A percentile compares a stretch with the other conserved stretches of the same genome.
These are phyloP conservation scores for Clitopilus hobsonii DNA, from an alignment of 768 basidiomycete species.

Conservation along the genomic window DNA sequence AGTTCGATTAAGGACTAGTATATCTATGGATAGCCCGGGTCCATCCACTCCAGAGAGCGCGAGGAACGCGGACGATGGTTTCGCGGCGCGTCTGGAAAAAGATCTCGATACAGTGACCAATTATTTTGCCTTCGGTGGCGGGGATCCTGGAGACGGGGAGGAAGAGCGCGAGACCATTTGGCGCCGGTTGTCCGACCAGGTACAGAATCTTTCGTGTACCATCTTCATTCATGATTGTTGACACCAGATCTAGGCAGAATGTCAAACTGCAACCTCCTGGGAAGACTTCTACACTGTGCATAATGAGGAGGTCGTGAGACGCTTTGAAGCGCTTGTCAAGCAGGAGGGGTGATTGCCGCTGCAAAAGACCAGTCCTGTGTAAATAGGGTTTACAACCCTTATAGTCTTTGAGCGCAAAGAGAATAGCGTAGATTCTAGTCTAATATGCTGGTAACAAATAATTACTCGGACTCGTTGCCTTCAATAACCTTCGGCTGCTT, in stretches of 20 bases:
- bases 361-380: neutral
- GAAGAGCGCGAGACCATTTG: conserved; percentile 43
- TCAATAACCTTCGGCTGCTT: conserved; percentile 53
- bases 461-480: conserved; percentile 23
- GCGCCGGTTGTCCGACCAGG: conserved; percentile 42
- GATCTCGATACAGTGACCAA: conserved; percentile 49
- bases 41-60: neutral
- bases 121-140: conserved; percentile 52
- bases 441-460: conserved; percentile 10
- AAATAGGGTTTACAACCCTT: too few species aligned
- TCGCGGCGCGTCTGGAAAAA: conserved; percentile 15
- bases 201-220: conserved; percentile 18
- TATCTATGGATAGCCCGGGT: neutral
- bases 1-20: neutral
- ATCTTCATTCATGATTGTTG: conserved; percentile 2
- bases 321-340: conserved; percentile 27
- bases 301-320: conserved; percentile 32
- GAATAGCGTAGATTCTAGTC: conserved; percentile 1
- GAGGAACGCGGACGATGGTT: conserved; percentile 4
- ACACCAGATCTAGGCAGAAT: conserved; percentile 24
- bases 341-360: neutral
- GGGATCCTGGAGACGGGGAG: conserved; percentile 36
- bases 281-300: conserved; percentile 46
- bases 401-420: too few species aligned
- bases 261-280: conserved; percentile 41